phyloP scores from a whole-genome alignment of 441 rosid species.

The Brassica hybrid region DNA sequence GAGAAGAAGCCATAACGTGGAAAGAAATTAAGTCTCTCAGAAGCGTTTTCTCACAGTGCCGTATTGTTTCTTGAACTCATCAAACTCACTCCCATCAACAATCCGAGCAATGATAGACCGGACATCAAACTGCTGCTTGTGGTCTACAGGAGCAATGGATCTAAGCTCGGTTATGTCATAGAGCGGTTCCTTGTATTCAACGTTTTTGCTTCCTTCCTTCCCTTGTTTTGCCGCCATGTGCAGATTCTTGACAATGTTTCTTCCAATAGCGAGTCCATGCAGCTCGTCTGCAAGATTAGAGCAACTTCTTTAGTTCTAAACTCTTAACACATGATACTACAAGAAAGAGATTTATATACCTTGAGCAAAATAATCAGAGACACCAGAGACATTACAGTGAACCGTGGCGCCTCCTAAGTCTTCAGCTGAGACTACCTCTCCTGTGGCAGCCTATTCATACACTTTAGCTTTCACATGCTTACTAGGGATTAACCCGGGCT shows the following conservation, averaged over 20 bases:
- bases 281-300: conserved; percentile 74
- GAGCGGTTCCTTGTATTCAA: conserved; percentile 71
- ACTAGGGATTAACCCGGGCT: no score
- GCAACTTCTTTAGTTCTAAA: conserved; percentile 32
- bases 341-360: conserved; percentile 65
- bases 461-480: no score
- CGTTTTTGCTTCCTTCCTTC: conserved; percentile 38
- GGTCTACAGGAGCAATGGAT: conserved; percentile 92
- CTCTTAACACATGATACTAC: not conserved
- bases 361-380: conserved; percentile 97
- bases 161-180: conserved; percentile 85
- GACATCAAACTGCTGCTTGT: conserved; percentile 87
- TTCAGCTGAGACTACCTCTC: conserved; percentile 97
- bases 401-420: conserved; percentile 92
- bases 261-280: conserved; percentile 93
- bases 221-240: conserved; percentile 83
- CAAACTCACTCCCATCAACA: conserved; percentile 96
- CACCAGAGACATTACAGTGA: conserved; percentile 96
- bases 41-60: conserved; percentile 76
- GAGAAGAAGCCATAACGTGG: conserved; percentile 66
- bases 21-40: not conserved
- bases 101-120: conserved; percentile 90
- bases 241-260: conserved; percentile 89
- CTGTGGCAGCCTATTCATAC: conserved; percentile 94
- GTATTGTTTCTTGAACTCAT: conserved; percentile 95